Percentiles rank a stretch among this genome's conserved stretches.
Evolutionary conservation across 345 rosid species (phyloP).

Genomic region (Dimocarpus longan): DNA sequence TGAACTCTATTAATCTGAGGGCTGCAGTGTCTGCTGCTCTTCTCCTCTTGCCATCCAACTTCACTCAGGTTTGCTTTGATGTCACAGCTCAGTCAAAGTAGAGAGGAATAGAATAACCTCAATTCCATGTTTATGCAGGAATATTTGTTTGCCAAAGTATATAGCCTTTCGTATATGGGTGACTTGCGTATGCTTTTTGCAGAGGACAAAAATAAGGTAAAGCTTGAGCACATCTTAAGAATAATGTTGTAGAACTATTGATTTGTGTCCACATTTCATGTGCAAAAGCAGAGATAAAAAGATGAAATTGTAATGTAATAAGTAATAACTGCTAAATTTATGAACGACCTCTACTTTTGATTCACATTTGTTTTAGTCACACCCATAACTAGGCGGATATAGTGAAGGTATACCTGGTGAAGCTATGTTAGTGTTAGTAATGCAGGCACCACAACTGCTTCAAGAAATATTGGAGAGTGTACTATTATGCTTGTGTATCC

Average conservation of each 20-base stretch:
- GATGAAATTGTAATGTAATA: slow-evolving; percentile 8
- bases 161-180: slow-evolving; percentile 90
- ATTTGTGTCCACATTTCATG: slow-evolving; percentile 2
- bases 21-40: slow-evolving; percentile 92
- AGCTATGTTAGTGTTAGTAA: no score
- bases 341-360: background rate
- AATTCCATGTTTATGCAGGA: slow-evolving; percentile 49
- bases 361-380: background rate
- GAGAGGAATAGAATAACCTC: slow-evolving; percentile 16
- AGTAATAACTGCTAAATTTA: background rate
- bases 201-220: slow-evolving; percentile 84
- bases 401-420: background rate
- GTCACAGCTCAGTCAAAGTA: slow-evolving; percentile 13
- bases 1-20: slow-evolving; percentile 66
- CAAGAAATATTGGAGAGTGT: no score
- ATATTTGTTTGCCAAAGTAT: slow-evolving; percentile 78
- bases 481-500: no score
- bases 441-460: no score
- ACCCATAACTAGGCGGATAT: slow-evolving; percentile 1
- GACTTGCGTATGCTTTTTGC: slow-evolving; percentile 93
- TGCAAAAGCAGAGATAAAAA: background rate
- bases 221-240: slow-evolving; percentile 5
- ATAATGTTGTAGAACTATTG: background rate
- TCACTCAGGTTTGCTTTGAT: slow-evolving; percentile 63
- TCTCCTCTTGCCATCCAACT: slow-evolving; percentile 78